These are phyloP conservation scores for Yarrowia keelungensis DNA, from an alignment of 805 yeast genomes.

Conservation along the genomic window DNA sequence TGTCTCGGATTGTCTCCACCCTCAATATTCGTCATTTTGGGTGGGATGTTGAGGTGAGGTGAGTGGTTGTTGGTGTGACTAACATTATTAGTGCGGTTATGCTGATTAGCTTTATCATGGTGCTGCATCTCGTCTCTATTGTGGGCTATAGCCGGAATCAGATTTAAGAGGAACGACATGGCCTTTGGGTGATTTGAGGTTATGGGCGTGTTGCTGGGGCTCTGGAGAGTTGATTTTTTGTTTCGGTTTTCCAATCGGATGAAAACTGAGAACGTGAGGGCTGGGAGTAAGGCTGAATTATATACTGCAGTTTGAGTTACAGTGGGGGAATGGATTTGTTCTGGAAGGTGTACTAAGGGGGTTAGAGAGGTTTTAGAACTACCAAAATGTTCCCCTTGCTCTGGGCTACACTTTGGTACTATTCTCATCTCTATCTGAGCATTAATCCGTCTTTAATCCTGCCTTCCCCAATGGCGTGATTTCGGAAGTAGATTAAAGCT, in stretches of 20 bases:
- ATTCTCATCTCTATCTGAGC: too few species aligned
- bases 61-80: neutral
- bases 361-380: too few species aligned
- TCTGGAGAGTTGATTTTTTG: neutral
- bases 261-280: neutral
- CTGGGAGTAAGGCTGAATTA: neutral
- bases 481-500: neutral
- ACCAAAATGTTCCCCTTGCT: neutral
- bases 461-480: conserved; percentile 4
- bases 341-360: too few species aligned
- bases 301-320: neutral
- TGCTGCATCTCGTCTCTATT: neutral
- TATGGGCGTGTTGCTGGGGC: neutral
- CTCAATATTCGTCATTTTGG: neutral
- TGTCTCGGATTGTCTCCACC: neutral
- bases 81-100: neutral
- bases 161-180: conserved; percentile 14
- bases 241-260: neutral
- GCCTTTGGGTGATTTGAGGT: neutral
- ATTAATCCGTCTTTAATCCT: too few species aligned
- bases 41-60: neutral
- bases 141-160: neutral
- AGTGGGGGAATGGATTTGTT: too few species aligned
- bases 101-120: neutral
- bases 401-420: neutral